These are phyloP conservation scores for Aspergillus fumigatus DNA, from an alignment of 2,329 filamentous ascomycete species.

Conservation along the genomic window DNA sequence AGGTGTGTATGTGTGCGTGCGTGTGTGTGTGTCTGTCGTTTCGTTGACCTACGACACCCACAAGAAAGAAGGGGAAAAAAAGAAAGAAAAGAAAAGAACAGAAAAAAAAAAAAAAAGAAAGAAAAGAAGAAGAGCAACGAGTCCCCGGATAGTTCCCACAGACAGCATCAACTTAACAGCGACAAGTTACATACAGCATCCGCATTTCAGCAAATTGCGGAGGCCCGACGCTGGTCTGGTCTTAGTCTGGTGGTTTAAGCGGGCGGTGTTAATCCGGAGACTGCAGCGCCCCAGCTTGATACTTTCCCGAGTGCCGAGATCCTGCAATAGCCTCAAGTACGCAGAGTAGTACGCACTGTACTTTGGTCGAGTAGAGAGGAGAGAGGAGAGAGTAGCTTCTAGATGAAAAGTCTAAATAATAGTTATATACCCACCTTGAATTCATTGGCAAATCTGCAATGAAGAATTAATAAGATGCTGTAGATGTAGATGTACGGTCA, in stretches of 20 bases:
- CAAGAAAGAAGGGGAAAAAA: constrained; percentile 1
- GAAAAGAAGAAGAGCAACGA: background rate
- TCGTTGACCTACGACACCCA: background rate
- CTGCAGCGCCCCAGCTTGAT: constrained; percentile 4
- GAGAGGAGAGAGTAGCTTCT: too few species aligned
- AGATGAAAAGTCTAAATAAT: too few species aligned
- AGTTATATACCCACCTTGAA: too few species aligned
- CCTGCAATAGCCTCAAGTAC: background rate
- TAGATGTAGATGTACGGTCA: too few species aligned
- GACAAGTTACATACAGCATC: background rate
- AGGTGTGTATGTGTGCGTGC: background rate
- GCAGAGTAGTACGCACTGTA: too few species aligned
- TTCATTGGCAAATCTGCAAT: too few species aligned
- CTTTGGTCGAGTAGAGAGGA: too few species aligned
- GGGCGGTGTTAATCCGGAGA: constrained; percentile 12
- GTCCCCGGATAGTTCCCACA: background rate
- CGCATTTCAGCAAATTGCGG: constrained; percentile 14
- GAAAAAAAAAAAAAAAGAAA: too few species aligned
- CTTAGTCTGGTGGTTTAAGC: background rate
- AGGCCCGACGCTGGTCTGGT: constrained; percentile 1
- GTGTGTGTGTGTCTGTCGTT: background rate
- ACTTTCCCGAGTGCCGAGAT: background rate
- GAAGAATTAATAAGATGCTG: too few species aligned
- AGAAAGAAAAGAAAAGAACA: background rate
- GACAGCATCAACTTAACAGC: too few species aligned